phyloP scores from a whole-genome alignment of 2,329 filamentous ascomycete genomes.

The Dothideomycetes sp. region DNA sequence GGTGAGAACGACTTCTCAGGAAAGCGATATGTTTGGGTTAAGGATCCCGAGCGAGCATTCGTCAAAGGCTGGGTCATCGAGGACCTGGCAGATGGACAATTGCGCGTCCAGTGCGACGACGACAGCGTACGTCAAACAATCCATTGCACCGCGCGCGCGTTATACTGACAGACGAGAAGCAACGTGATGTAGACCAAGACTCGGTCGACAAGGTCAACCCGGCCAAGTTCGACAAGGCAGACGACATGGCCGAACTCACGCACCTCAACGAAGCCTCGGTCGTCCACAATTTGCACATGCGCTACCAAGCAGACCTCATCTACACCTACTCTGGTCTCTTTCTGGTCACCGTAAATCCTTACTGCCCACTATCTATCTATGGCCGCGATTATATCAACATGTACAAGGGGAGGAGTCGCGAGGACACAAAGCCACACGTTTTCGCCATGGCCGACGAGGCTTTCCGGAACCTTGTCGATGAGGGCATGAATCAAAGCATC shows the following conservation, averaged over 20 bases:
- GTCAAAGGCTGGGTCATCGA: conserved; percentile 87
- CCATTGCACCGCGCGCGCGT: conserved; percentile 15
- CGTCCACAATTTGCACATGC: conserved; percentile 89
- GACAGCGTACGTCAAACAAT: conserved; percentile 58
- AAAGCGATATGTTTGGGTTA: conserved; percentile 96
- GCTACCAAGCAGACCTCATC: conserved; percentile 92
- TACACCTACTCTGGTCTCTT: conserved; percentile 97
- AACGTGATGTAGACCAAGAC: conserved; percentile 77
- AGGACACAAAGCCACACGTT: conserved; percentile 95
- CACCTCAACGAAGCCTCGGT: conserved; percentile 97
- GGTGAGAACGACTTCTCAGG: conserved; percentile 98
- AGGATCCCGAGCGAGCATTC: conserved; percentile 78
- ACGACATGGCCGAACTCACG: conserved; percentile 98
- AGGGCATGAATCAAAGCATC: conserved; percentile 94
- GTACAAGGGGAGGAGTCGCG: conserved; percentile 84
- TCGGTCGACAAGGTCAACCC: conserved; percentile 98
- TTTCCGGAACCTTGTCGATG: conserved; percentile 89
- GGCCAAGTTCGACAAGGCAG: conserved; percentile 97
- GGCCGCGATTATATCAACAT: conserved; percentile 95
- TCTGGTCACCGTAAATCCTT: conserved; percentile 93
- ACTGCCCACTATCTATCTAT: conserved; percentile 90
- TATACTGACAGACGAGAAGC: conserved; percentile 40
- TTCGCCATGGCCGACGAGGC: conserved; percentile 97
- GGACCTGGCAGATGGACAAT: conserved; percentile 57
- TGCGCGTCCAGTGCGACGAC: conserved; percentile 89